Evolutionary conservation across 2,329 filamentous ascomycete genomes (phyloP).

Genomic region (Westerdykella ornata): DNA sequence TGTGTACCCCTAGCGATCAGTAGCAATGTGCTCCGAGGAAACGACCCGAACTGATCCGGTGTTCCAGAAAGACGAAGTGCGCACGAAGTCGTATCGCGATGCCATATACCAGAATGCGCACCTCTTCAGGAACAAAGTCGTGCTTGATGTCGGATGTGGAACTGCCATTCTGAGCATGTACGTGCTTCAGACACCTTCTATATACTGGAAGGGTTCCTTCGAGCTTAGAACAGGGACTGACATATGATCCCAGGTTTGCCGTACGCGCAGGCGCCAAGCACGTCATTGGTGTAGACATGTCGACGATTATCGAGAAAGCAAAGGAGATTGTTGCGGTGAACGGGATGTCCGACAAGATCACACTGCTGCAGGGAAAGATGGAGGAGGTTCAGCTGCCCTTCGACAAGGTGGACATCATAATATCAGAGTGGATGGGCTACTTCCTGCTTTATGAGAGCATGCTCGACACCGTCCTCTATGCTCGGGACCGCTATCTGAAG

Average conservation of each 20-base stretch:
- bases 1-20: conserved; percentile 46
- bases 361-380: conserved; percentile 98
- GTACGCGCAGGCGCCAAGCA: conserved; percentile 95
- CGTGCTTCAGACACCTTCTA: conserved; percentile 2
- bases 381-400: conserved; percentile 92
- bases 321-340: conserved; percentile 89
- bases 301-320: conserved; percentile 98
- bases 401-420: conserved; percentile 97
- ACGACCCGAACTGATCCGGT: conserved; percentile 5
- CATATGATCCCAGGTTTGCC: conserved; percentile 66
- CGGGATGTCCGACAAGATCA: conserved; percentile 92
- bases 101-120: conserved; percentile 96
- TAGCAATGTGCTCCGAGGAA: conserved; percentile 9
- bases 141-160: conserved; percentile 95
- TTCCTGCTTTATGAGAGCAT: conserved; percentile 98
- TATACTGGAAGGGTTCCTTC: not conserved
- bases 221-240: not conserved
- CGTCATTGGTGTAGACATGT: conserved; percentile 99
- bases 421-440: conserved; percentile 99
- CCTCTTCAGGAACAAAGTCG: conserved; percentile 83
- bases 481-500: conserved; percentile 82
- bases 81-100: conserved; percentile 93
- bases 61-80: conserved; percentile 89
- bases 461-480: conserved; percentile 96
- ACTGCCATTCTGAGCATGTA: conserved; percentile 99